Percentiles rank a stretch among this genome's conserved stretches.
phyloP scores from a whole-genome alignment of 2,329 filamentous ascomycete genomes.

The Aspergillus alliaceus region DNA sequence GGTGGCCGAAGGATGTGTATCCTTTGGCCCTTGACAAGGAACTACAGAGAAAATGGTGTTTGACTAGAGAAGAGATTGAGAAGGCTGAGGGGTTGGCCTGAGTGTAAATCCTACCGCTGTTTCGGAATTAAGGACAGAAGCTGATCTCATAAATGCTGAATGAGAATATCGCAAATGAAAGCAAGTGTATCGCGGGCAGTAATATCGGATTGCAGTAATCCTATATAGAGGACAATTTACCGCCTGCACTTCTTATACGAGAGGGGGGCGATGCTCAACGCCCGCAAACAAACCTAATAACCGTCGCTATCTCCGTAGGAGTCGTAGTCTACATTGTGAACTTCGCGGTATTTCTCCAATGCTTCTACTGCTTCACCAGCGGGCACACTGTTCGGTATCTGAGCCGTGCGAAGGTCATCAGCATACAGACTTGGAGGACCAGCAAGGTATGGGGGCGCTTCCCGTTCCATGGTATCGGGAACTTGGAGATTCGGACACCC shows the following conservation, averaged over 20 bases:
- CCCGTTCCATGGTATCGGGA: neutral
- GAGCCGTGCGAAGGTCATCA: neutral
- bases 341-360: neutral
- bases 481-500: neutral
- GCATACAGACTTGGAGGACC: neutral
- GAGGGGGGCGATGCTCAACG: too few species aligned
- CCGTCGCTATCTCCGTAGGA: neutral
- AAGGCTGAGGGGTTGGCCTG: constrained; percentile 12
- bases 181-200: too few species aligned
- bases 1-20: constrained; percentile 28
- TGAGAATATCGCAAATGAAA: neutral
- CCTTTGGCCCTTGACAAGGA: constrained; percentile 17
- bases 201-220: too few species aligned
- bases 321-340: neutral
- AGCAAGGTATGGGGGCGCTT: neutral
- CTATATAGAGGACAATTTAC: too few species aligned
- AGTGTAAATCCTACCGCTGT: too few species aligned
- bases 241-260: too few species aligned
- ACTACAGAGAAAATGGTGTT: constrained; percentile 27
- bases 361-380: neutral
- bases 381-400: neutral
- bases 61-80: constrained; percentile 24
- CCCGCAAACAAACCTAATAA: too few species aligned
- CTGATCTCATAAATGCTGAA: neutral
- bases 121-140: too few species aligned